Evolutionary conservation across 148 eudicot genomes (phyloP), one percentile per base, ranked within the genome.

Genomic region (Vaccinium corymbosum): DNA sequence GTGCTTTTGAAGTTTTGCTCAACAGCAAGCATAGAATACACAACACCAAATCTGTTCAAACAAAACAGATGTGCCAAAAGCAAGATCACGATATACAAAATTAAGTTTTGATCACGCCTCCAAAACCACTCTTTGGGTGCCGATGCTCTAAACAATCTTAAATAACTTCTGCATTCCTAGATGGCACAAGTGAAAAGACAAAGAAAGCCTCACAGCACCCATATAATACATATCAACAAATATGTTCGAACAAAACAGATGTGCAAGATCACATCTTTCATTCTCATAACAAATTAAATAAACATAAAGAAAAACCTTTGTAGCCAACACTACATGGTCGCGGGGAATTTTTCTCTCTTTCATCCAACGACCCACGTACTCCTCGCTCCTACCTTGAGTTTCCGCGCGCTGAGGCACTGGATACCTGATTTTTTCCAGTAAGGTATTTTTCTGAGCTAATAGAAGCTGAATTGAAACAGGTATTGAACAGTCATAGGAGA

Each of bases 341-440:
- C 98, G 88, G 7, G 95, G 86, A 83, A 94, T 79, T 7, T 84
- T 87, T 29, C 92, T 80, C 20, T 90, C 91, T 82, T 80, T 87
- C 90, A 95, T 89, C 98, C 98, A 95, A 84, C 91, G 89, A 13
- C 98, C 98, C 48, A 95, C 55, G 56, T 91, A 95, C 86, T 92
- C 95, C 88, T 95, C 98, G 76, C 98, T 95, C 86, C 92, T 89
- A 42, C 98, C 98, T 51, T 94, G 98, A 9, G 98, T 95, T 66
- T 90, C 89, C 8, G 92, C 90, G 20, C 90, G 89, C 89, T 95
- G 98, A 55, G 98, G 98, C 82, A 95, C 97, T 71, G 98, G 98
- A 87, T 94, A 95, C 98, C 98, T 95, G 81, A 52, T 71, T 48
- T 71, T 82, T 29, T 59, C 57, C 56, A 20, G 3, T 3, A 42